Evolutionary conservation across 2,329 filamentous ascomycete species (phyloP).

Genomic region (Penicillium concentricum): DNA sequence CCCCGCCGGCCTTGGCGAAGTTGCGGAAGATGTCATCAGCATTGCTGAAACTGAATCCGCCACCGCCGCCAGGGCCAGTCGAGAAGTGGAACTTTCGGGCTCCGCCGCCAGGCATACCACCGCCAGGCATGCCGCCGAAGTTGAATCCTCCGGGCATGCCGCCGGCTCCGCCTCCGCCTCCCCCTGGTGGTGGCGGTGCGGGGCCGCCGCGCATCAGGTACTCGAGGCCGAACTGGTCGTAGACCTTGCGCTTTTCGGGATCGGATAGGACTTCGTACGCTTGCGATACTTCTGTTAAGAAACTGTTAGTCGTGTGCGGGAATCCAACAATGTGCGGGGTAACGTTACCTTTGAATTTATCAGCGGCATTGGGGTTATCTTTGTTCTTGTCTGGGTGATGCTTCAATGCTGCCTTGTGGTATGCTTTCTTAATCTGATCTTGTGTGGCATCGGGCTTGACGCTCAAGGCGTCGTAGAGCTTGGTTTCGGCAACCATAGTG

Average conservation of each 20-base stretch:
- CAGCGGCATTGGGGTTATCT: constrained; percentile 76
- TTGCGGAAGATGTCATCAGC: constrained; percentile 82
- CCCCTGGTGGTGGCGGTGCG: constrained; percentile 61
- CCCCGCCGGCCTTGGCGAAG: constrained; percentile 65
- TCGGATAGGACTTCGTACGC: constrained; percentile 98
- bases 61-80: constrained; percentile 51
- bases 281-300: constrained; percentile 73
- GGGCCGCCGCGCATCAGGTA: constrained; percentile 81
- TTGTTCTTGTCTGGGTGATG: constrained; percentile 98
- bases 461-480: constrained; percentile 84
- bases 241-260: constrained; percentile 92
- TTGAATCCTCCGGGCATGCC: constrained; percentile 56
- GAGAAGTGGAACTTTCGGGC: constrained; percentile 49
- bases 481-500: constrained; percentile 87
- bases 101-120: constrained; percentile 55
- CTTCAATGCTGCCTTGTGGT: constrained; percentile 81
- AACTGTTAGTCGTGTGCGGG: neutral
- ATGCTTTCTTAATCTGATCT: constrained; percentile 94
- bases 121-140: constrained; percentile 52
- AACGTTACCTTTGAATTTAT: constrained; percentile 81
- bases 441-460: constrained; percentile 77
- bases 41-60: constrained; percentile 79
- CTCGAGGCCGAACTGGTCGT: constrained; percentile 92
- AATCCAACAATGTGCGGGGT: neutral
- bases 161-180: constrained; percentile 52